Percentiles rank a stretch among this genome's conserved stretches.
Evolutionary conservation across 257 asterid species (phyloP).

Genomic region (Rauvolfia tetraphylla): DNA sequence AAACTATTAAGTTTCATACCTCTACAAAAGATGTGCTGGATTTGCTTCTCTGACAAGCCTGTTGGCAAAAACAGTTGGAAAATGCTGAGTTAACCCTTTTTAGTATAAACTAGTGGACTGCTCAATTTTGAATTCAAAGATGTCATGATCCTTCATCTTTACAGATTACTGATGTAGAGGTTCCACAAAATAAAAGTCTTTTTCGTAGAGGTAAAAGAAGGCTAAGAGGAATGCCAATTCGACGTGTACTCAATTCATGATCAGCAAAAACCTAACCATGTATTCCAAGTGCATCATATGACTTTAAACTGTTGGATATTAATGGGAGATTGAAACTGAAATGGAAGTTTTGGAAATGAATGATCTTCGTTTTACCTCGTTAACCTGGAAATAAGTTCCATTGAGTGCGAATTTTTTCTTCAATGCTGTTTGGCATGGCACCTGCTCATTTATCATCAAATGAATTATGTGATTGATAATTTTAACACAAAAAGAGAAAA

Average conservation of each 20-base stretch:
- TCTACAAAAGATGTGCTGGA: background rate
- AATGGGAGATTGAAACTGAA: background rate
- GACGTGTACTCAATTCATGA: background rate
- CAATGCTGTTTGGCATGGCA: background rate
- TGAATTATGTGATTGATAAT: background rate
- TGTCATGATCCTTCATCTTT: background rate
- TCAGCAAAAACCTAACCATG: background rate
- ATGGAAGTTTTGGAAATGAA: background rate
- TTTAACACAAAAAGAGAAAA: background rate
- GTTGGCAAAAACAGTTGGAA: background rate
- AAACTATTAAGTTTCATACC: background rate
- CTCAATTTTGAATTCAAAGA: background rate
- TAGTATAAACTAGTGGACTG: background rate
- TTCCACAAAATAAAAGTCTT: background rate
- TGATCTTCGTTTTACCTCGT: background rate
- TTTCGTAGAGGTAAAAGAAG: background rate
- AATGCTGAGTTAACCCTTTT: background rate
- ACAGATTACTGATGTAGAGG: background rate
- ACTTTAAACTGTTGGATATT: background rate
- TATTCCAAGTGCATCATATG: background rate
- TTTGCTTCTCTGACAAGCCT: background rate
- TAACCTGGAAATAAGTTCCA: conserved; percentile 3
- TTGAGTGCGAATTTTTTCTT: background rate
- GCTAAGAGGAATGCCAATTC: background rate
- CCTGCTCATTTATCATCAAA: background rate